These are phyloP conservation scores for Davidsoniella australis DNA, from an alignment of 2,329 filamentous ascomycete genomes.

Conservation along the genomic window DNA sequence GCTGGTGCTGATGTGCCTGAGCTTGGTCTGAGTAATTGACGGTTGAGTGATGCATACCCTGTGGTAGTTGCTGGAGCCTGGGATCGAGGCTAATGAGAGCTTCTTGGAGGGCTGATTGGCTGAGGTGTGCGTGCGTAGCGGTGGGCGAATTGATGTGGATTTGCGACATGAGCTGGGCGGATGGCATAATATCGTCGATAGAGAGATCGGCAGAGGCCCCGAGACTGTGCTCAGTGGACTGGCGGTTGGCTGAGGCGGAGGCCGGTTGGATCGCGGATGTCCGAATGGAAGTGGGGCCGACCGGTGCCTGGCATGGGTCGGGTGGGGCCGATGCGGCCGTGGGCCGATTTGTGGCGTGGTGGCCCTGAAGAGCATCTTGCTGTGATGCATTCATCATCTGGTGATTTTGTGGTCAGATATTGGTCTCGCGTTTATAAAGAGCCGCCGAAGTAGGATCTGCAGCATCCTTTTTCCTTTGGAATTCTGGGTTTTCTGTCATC, in stretches of 20 bases:
- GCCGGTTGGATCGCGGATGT: not conserved
- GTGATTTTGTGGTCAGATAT: conserved; percentile 11
- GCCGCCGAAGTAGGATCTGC: too few species aligned
- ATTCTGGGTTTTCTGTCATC: too few species aligned
- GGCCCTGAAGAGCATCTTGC: conserved; percentile 6
- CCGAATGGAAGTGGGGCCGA: not conserved
- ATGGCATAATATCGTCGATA: not conserved
- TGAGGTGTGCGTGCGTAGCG: not conserved
- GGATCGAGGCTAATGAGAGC: not conserved
- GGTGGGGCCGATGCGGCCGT: conserved; percentile 10
- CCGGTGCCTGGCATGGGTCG: conserved; percentile 1
- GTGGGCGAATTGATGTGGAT: conserved; percentile 6
- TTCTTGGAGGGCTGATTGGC: not conserved
- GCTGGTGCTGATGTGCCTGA: not conserved
- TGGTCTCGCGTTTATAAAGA: conserved; percentile 1
- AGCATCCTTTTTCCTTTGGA: too few species aligned
- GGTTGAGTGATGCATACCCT: not conserved
- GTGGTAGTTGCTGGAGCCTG: not conserved
- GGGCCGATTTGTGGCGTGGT: conserved; percentile 11
- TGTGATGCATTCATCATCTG: conserved; percentile 10
- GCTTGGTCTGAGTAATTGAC: not conserved
- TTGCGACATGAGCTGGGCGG: conserved; percentile 4
- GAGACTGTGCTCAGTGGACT: not conserved
- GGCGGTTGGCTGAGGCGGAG: not conserved
- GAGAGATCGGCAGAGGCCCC: not conserved